phyloP scores from a whole-genome alignment of 306 rosid genomes.

The Mucuna pruriens region DNA sequence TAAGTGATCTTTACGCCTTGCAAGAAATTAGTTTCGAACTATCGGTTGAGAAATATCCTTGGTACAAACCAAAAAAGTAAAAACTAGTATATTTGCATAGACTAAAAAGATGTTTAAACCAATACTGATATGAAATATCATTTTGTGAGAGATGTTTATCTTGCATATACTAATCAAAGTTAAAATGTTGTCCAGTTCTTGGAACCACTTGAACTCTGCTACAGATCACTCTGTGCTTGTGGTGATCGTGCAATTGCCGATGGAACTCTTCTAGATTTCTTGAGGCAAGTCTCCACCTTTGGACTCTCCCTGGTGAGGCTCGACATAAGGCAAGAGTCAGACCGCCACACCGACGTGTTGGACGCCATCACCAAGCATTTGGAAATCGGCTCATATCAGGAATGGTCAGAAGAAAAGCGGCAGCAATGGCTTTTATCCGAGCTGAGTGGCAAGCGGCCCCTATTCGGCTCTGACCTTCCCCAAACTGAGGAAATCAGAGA shows the following conservation, averaged over 20 bases:
- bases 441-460: conserved; percentile 80
- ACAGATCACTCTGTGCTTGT: conserved; percentile 81
- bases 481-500: conserved; percentile 84
- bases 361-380: conserved; percentile 87
- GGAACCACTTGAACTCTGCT: conserved; percentile 90
- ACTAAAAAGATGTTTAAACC: not conserved
- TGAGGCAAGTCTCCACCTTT: conserved; percentile 93
- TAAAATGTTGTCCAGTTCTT: conserved; percentile 61
- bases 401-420: conserved; percentile 83
- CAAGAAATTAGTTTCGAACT: too few species aligned
- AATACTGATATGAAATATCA: conserved; percentile 51
- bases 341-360: conserved; percentile 85
- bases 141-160: conserved; percentile 43
- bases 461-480: conserved; percentile 88
- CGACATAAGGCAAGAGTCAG: conserved; percentile 92
- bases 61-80: too few species aligned
- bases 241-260: conserved; percentile 93
- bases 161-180: conserved; percentile 33
- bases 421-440: conserved; percentile 95
- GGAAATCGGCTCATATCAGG: conserved; percentile 86
- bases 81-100: not conserved
- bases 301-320: conserved; percentile 89
- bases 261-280: conserved; percentile 87
- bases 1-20: too few species aligned
- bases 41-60: too few species aligned